Evolutionary conservation across 2,329 filamentous ascomycete genomes (phyloP).

Genomic region (Talaromyces sp.): DNA sequence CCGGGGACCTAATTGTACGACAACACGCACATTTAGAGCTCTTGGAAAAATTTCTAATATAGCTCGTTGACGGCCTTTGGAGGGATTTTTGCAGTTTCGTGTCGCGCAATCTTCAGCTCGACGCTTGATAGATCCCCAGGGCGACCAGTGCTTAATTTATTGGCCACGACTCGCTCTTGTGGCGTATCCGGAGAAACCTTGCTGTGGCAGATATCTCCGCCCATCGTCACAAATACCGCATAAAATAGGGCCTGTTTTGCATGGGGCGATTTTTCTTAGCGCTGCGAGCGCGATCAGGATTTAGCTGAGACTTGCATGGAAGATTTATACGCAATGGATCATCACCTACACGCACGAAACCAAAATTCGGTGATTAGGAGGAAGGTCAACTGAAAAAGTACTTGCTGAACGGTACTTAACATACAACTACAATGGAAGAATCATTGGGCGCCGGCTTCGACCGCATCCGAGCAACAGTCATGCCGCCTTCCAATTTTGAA

Average conservation of each 20-base stretch:
- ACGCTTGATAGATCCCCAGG: neutral
- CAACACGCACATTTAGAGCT: neutral
- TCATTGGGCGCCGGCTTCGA: constrained; percentile 11
- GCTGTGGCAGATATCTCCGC: neutral
- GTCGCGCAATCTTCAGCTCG: neutral
- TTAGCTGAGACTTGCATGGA: neutral
- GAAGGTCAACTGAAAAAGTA: neutral
- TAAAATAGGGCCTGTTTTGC: neutral
- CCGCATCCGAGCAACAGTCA: constrained; percentile 8
- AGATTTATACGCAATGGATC: neutral
- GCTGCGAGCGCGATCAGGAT: neutral
- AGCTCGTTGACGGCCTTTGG: neutral
- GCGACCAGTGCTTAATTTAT: neutral
- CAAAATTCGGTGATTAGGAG: neutral
- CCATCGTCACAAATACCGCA: neutral
- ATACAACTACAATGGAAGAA: constrained; percentile 6
- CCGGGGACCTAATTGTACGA: neutral
- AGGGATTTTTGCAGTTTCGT: neutral
- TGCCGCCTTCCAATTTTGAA: constrained; percentile 3
- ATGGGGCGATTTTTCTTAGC: neutral
- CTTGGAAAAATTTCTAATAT: neutral
- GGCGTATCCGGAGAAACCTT: neutral
- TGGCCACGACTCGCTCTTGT: neutral
- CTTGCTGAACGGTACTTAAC: neutral
- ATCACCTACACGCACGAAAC: neutral